A percentile compares a stretch with the other conserved stretches of the same genome.
These are phyloP conservation scores for Boletellus deceptivus DNA, from an alignment of 1,284 basidiomycete species.

Conservation along the genomic window DNA sequence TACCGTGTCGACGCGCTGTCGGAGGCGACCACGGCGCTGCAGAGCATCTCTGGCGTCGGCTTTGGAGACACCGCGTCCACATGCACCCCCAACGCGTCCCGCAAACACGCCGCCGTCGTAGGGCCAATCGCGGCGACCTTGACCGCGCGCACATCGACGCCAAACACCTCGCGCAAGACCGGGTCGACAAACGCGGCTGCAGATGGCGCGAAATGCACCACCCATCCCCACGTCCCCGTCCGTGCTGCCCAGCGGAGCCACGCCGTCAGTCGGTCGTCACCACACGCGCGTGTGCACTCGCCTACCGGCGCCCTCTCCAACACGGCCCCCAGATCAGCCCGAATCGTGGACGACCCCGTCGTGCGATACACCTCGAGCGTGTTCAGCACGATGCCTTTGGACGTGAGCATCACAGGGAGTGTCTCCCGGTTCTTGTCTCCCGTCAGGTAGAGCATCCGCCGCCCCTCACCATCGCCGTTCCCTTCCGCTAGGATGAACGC, in stretches of 20 bases:
- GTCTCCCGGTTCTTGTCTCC: conserved; percentile 82
- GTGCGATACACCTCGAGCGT: conserved; percentile 68
- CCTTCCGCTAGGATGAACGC: conserved; percentile 55
- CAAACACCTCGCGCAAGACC: conserved; percentile 46
- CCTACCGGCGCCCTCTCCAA: conserved; percentile 31
- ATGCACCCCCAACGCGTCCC: conserved; percentile 41
- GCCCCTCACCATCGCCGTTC: conserved; percentile 1
- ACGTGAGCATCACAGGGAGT: conserved; percentile 49
- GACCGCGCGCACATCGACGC: conserved; percentile 18
- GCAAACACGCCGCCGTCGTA: conserved; percentile 56
- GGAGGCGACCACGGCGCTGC: conserved; percentile 34
- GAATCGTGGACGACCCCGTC: conserved; percentile 51
- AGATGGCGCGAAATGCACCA: conserved; percentile 75
- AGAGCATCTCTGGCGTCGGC: conserved; percentile 55
- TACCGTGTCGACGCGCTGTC: conserved; percentile 6
- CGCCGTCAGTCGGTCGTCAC: background rate
- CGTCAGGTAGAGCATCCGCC: conserved; percentile 63
- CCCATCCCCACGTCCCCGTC: conserved; percentile 52
- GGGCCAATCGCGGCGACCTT: conserved; percentile 64
- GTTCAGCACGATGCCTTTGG: conserved; percentile 44
- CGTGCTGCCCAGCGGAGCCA: conserved; percentile 1
- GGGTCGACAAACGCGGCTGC: conserved; percentile 59
- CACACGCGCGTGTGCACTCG: conserved; percentile 17
- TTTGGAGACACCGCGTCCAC: conserved; percentile 56
- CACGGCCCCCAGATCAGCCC: conserved; percentile 40